Evolutionary conservation across 139 green algal species (phyloP).

Genomic region (Chlamydomonas eustigma): DNA sequence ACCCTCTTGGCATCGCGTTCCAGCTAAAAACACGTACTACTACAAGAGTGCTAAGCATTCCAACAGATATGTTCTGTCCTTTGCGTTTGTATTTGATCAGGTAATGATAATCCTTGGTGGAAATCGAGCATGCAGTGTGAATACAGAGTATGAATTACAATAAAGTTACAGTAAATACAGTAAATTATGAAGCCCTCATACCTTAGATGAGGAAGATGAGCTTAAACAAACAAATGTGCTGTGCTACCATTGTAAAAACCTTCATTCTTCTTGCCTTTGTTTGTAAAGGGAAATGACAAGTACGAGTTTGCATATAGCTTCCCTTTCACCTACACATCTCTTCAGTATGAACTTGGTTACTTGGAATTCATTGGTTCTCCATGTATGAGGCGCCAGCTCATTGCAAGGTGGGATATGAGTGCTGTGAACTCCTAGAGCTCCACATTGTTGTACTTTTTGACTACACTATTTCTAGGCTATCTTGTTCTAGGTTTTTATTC

Average conservation of each 20-base stretch:
- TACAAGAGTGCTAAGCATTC: slow-evolving; percentile 28
- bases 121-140: too few relatives aligned
- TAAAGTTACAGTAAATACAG: too few relatives aligned
- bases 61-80: slow-evolving; percentile 34
- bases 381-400: slow-evolving; percentile 27
- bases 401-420: slow-evolving; percentile 21
- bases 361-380: slow-evolving; percentile 18
- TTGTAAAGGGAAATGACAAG: slow-evolving; percentile 19
- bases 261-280: background rate
- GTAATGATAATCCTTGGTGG: too few relatives aligned
- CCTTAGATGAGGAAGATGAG: too few relatives aligned
- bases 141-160: too few relatives aligned
- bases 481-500: too few relatives aligned
- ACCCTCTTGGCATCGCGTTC: background rate
- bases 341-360: slow-evolving; percentile 25
- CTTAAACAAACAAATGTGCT: too few relatives aligned
- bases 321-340: slow-evolving; percentile 36
- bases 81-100: slow-evolving; percentile 34
- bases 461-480: too few relatives aligned
- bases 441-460: too few relatives aligned
- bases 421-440: too few relatives aligned
- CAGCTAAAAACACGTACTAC: slow-evolving; percentile 33
- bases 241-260: too few relatives aligned
- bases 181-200: too few relatives aligned
- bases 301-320: slow-evolving; percentile 52